Conservation (phyloP, 768 basidiomycete species). For the Xanthoconium purpureum region DNA sequence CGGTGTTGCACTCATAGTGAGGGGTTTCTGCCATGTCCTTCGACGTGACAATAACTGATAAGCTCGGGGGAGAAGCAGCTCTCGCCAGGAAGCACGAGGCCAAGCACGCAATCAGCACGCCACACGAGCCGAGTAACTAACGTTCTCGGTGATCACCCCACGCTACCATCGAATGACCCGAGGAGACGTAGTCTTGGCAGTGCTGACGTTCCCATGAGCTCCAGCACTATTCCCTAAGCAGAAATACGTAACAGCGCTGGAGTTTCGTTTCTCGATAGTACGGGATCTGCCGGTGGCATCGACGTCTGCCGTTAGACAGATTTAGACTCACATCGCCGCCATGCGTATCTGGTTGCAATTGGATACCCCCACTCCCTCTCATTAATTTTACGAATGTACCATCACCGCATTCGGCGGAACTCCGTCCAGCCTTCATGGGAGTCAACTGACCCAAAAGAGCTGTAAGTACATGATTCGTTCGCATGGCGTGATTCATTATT, state of each 20-base stretch:
- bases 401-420: background rate
- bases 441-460: background rate
- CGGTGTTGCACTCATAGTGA: slow-evolving; percentile 12
- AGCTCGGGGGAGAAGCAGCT: background rate
- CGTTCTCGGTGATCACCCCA: background rate
- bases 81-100: slow-evolving; percentile 2
- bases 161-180: no score
- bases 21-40: background rate
- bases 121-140: background rate
- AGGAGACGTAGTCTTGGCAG: no score
- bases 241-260: background rate
- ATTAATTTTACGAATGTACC: background rate
- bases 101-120: slow-evolving; percentile 11
- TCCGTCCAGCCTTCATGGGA: background rate
- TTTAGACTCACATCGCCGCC: background rate
- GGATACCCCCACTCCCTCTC: background rate
- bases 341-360: background rate
- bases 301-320: no score
- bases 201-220: no score
- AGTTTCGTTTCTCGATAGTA: background rate
- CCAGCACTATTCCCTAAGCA: no score
- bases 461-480: background rate
- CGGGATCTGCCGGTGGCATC: background rate
- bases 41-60: slow-evolving; percentile 2
- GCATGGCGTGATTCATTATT: background rate